Evolutionary conservation across 306 rosid genomes (phyloP), one percentile per base, ranked within the genome.

Genomic region (Casuarina glauca): DNA sequence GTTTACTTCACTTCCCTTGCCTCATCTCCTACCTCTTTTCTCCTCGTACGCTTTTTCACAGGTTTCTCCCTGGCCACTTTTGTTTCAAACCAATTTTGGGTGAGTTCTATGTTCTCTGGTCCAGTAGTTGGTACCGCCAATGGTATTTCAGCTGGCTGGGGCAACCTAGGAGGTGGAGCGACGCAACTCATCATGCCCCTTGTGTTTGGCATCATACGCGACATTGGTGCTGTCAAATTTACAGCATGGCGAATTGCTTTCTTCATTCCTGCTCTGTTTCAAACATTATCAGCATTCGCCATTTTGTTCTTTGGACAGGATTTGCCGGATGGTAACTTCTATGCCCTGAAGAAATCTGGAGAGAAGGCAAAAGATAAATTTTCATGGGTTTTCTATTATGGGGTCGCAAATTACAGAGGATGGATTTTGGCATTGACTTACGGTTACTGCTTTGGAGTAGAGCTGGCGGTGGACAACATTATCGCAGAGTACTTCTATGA

Each of bases 81-180:
- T 45, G 95, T 94, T 61, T 92, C 98, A n/a, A 92, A 94, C 1
- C 95, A 92, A 41, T 94, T 89, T 86, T 94, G 95, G 98, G 92
- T 92, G 98, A 94, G 95, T 84, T 92, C 98, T 13, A 92, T 92
- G 97, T 94, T 94, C 74, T 88, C 97, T 0, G 48, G 92, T 2
- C 86, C 84, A 1, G 90, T 92, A 0, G 96, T 94, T 42, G 98
- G 92, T 35, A 48, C 88, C 7, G 97, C 97, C 52, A 94, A 90
- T 26, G 96, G 96, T 0, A 58, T 94, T 6, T 66, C 97, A 0
- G 97, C 84, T 10, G 98, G 97, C 0, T 94, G 97, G 98, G 97
- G 98, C 0, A 94, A 94, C 87, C 81, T 94, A 1, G 97, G 97
- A 4, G 98, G 97, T 39, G 98, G 97, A 0, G 94, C 95, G 0